Conservation (phyloP, 1,139 yeast genomes). For the Scheffersomyces stambukii region DNA sequence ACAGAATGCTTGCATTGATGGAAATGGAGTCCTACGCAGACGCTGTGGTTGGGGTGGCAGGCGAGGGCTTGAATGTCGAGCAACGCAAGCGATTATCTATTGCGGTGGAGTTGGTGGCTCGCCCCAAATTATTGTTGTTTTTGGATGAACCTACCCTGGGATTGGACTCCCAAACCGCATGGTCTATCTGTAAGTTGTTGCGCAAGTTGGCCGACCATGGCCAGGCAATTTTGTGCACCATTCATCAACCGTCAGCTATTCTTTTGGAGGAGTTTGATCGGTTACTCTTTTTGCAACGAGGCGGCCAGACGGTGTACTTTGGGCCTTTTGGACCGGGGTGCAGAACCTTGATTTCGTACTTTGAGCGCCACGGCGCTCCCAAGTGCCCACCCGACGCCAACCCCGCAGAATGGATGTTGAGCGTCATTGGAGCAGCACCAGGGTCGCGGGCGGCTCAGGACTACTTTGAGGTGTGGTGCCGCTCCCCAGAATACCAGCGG, state of each 20-base stretch:
- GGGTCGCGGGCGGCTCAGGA: slow-evolving; percentile 33
- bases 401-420: slow-evolving; percentile 58
- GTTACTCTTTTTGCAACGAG: slow-evolving; percentile 33
- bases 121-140: slow-evolving; percentile 33
- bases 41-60: slow-evolving; percentile 39
- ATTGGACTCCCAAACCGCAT: slow-evolving; percentile 41
- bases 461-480: slow-evolving; percentile 31
- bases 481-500: slow-evolving; percentile 22
- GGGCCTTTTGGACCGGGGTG: slow-evolving; percentile 62
- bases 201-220: slow-evolving; percentile 41
- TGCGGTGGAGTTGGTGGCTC: slow-evolving; percentile 39
- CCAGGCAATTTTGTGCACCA: slow-evolving; percentile 41
- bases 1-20: slow-evolving; percentile 31
- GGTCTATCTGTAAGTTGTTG: slow-evolving; percentile 41
- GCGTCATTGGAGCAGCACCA: slow-evolving; percentile 45
- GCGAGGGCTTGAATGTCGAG: slow-evolving; percentile 39
- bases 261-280: slow-evolving; percentile 34
- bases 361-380: slow-evolving; percentile 50
- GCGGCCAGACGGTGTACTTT: slow-evolving; percentile 62
- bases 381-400: slow-evolving; percentile 44
- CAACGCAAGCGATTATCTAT: slow-evolving; percentile 36
- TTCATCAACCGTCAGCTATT: slow-evolving; percentile 41
- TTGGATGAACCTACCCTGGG: slow-evolving; percentile 40
- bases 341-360: slow-evolving; percentile 45
- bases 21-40: slow-evolving; percentile 31